phyloP scores from a whole-genome alignment of 495 filamentous ascomycete species.

The Copromyces sp. region DNA sequence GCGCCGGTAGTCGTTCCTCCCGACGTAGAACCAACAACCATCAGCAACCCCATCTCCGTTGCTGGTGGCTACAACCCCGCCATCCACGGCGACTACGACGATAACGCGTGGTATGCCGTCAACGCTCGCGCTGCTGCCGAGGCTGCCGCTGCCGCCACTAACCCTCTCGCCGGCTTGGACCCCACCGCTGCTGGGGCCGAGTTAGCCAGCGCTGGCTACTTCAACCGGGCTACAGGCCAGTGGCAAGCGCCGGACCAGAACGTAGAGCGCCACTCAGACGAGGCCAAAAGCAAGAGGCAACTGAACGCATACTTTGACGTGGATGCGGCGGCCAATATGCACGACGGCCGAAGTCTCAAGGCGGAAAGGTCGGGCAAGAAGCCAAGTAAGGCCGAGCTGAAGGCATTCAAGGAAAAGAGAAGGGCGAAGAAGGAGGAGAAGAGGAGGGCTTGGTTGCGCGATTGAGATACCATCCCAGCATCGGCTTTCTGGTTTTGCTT shows the following conservation, averaged over 20 bases:
- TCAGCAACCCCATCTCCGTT: conserved; percentile 21
- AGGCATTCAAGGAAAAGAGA: conserved; percentile 61
- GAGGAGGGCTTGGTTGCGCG: conserved; percentile 78
- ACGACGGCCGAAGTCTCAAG: conserved; percentile 85
- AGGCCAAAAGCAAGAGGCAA: conserved; percentile 78
- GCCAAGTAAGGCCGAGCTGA: conserved; percentile 71
- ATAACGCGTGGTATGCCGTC: conserved; percentile 82
- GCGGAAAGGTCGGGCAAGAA: conserved; percentile 86
- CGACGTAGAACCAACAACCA: conserved; percentile 8
- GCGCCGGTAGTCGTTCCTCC: conserved; percentile 23
- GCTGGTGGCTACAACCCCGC: conserved; percentile 84
- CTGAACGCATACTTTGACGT: conserved; percentile 96
- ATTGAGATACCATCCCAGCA: conserved; percentile 36
- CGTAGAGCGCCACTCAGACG: conserved; percentile 60
- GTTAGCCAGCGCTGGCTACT: conserved; percentile 61
- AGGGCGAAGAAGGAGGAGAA: conserved; percentile 86
- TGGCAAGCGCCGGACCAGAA: conserved; percentile 64
- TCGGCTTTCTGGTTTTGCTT: neutral
- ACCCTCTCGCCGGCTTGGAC: neutral
- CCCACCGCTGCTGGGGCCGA: conserved; percentile 23
- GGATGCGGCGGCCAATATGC: conserved; percentile 89
- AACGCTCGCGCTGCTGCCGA: conserved; percentile 14
- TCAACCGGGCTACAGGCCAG: conserved; percentile 88
- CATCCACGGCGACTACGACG: conserved; percentile 93
- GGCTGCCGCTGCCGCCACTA: conserved; percentile 14